These are phyloP conservation scores for Blastomyces gilchristii DNA, from an alignment of 2,329 filamentous ascomycete species.

Conservation along the genomic window DNA sequence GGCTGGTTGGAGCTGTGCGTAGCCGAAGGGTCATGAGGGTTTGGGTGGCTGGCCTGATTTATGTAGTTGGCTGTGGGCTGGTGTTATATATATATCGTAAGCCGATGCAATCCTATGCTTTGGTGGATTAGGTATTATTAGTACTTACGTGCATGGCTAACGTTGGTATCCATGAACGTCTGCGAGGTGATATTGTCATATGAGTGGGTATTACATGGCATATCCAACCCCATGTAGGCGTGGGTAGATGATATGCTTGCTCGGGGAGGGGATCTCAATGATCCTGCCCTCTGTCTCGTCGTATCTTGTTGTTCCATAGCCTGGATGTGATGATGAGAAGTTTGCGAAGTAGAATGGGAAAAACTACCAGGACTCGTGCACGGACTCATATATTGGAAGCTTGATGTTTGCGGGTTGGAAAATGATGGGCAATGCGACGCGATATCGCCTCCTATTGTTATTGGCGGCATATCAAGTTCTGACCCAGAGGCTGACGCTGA, in stretches of 20 bases:
- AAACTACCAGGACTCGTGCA: slow-evolving; percentile 13
- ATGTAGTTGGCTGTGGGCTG: neutral
- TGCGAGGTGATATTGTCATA: slow-evolving; percentile 4
- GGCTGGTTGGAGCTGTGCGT: slow-evolving; percentile 23
- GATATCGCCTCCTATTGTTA: slow-evolving; percentile 21
- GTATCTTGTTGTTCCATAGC: slow-evolving; percentile 10
- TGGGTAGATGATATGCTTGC: slow-evolving; percentile 10
- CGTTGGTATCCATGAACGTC: neutral
- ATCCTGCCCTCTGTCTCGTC: slow-evolving; percentile 9
- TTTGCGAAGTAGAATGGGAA: slow-evolving; percentile 8
- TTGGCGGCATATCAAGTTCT: slow-evolving; percentile 22
- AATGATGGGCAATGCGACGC: slow-evolving; percentile 20
- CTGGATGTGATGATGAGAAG: slow-evolving; percentile 8
- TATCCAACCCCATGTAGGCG: slow-evolving; percentile 6
- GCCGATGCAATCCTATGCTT: neutral
- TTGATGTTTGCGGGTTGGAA: slow-evolving; percentile 16
- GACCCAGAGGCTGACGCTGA: slow-evolving; percentile 18
- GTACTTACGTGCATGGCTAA: slow-evolving; percentile 2
- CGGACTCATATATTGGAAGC: slow-evolving; percentile 9
- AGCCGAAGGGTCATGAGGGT: neutral
- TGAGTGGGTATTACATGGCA: slow-evolving; percentile 4
- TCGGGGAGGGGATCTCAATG: slow-evolving; percentile 9
- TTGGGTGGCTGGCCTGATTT: neutral
- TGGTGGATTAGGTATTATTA: neutral
- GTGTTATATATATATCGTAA: neutral